Percentiles rank a stretch among this genome's conserved stretches.
Evolutionary conservation across 2,329 filamentous ascomycete genomes (phyloP).

Genomic region (Graphilbum fragrans): DNA sequence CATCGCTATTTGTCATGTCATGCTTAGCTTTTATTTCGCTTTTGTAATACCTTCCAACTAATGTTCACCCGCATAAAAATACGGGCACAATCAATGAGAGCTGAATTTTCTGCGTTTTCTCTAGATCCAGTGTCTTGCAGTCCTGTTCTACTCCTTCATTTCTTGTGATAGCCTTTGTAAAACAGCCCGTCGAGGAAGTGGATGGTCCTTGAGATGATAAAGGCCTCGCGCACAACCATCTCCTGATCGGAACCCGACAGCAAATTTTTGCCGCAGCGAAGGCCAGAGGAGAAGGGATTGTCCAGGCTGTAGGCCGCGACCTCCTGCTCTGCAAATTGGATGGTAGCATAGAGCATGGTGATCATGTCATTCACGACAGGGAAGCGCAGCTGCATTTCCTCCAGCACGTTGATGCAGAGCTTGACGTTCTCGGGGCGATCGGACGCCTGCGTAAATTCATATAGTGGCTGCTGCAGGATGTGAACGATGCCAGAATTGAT

Average conservation of each 20-base stretch:
- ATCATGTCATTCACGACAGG: slow-evolving; percentile 1
- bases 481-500: slow-evolving; percentile 1
- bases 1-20: no score
- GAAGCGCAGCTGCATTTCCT: slow-evolving; percentile 1
- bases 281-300: not conserved
- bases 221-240: not conserved
- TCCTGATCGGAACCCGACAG: not conserved
- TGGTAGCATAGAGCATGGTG: not conserved
- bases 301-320: not conserved
- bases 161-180: not conserved
- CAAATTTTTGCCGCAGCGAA: not conserved
- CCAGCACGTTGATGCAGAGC: slow-evolving; percentile 2
- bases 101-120: not conserved
- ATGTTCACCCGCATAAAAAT: no score
- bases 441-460: not conserved
- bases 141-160: not conserved
- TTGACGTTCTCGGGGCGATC: not conserved
- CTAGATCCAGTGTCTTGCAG: not conserved
- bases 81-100: no score
- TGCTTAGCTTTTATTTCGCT: no score
- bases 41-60: no score
- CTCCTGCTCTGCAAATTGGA: not conserved
- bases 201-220: not conserved
- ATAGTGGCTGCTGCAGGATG: not conserved
- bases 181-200: slow-evolving; percentile 1